phyloP scores from a whole-genome alignment of 2,329 filamentous ascomycete species.

The Niveomyces coronatus region DNA sequence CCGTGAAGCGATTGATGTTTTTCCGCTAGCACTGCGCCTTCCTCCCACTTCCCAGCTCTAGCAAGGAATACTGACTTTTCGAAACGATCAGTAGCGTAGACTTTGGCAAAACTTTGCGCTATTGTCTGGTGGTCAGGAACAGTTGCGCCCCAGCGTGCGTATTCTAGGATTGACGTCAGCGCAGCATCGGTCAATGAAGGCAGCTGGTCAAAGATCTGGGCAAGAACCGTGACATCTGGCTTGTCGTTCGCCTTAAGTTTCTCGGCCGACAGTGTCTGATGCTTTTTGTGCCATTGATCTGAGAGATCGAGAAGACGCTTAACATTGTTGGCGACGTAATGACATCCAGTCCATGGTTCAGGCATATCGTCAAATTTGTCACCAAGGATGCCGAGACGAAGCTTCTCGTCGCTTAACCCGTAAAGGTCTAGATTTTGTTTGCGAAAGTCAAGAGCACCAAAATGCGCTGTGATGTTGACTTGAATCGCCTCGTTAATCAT shows the following conservation, averaged over 20 bases:
- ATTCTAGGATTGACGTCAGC: slow-evolving; percentile 43
- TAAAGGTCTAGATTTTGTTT: slow-evolving; percentile 59
- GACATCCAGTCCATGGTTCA: slow-evolving; percentile 76
- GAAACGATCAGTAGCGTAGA: slow-evolving; percentile 40
- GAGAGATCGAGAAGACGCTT: slow-evolving; percentile 50
- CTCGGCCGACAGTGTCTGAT: slow-evolving; percentile 23
- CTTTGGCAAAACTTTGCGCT: slow-evolving; percentile 35
- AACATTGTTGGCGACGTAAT: slow-evolving; percentile 49
- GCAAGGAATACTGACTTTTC: slow-evolving; percentile 44
- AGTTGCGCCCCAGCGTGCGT: slow-evolving; percentile 38
- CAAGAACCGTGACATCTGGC: slow-evolving; percentile 31
- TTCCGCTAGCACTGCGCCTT: slow-evolving; percentile 47
- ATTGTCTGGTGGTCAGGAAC: slow-evolving; percentile 33
- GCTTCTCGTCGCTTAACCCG: slow-evolving; percentile 56
- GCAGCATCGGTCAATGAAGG: slow-evolving; percentile 44
- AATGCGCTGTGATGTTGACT: slow-evolving; percentile 47
- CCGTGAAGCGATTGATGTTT: slow-evolving; percentile 45
- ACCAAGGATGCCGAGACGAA: slow-evolving; percentile 54
- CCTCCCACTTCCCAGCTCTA: slow-evolving; percentile 45
- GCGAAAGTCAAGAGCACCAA: slow-evolving; percentile 60
- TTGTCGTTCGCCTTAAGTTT: slow-evolving; percentile 22
- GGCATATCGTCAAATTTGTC: slow-evolving; percentile 59
- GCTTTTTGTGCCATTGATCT: slow-evolving; percentile 42
- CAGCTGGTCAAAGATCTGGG: slow-evolving; percentile 36
- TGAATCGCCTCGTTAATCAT: slow-evolving; percentile 58